These are phyloP conservation scores for Penicillium sp. DNA, from an alignment of 2,329 filamentous ascomycete genomes.

Conservation along the genomic window DNA sequence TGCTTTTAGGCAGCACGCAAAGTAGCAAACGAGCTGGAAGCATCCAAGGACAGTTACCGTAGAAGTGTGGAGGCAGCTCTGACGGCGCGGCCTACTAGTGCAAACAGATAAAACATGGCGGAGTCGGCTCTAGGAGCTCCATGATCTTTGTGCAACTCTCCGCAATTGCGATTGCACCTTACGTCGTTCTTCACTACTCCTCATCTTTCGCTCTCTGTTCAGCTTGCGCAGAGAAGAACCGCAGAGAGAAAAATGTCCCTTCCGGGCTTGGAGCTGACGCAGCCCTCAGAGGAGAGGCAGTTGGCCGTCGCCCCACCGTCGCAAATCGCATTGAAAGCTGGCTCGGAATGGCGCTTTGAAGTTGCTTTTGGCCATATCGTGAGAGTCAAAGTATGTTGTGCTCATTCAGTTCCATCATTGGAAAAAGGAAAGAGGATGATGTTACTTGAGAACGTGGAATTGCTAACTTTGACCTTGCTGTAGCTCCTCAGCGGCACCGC, in stretches of 20 bases:
- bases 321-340: slow-evolving; percentile 61
- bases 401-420: not conserved
- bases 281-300: slow-evolving; percentile 57
- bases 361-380: slow-evolving; percentile 61
- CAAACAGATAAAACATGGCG: slow-evolving; percentile 20
- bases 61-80: not conserved
- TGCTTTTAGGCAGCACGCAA: not conserved
- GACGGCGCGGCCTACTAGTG: not conserved
- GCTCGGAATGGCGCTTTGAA: slow-evolving; percentile 79
- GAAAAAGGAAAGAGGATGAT: too few species aligned
- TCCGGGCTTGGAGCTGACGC: slow-evolving; percentile 71
- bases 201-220: not conserved
- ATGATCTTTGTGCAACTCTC: slow-evolving; percentile 9
- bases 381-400: slow-evolving; percentile 54
- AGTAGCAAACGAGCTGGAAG: not conserved
- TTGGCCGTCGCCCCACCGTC: slow-evolving; percentile 45
- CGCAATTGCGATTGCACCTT: not conserved
- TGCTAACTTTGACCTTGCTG: slow-evolving; percentile 12
- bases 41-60: not conserved
- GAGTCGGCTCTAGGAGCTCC: slow-evolving; percentile 2
- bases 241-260: slow-evolving; percentile 67
- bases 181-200: not conserved
- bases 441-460: not conserved
- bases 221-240: slow-evolving; percentile 6
- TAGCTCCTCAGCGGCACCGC: slow-evolving; percentile 78